phyloP scores from a whole-genome alignment of 176 grass and related monocot genomes.

The Cymbopogon citratus region DNA sequence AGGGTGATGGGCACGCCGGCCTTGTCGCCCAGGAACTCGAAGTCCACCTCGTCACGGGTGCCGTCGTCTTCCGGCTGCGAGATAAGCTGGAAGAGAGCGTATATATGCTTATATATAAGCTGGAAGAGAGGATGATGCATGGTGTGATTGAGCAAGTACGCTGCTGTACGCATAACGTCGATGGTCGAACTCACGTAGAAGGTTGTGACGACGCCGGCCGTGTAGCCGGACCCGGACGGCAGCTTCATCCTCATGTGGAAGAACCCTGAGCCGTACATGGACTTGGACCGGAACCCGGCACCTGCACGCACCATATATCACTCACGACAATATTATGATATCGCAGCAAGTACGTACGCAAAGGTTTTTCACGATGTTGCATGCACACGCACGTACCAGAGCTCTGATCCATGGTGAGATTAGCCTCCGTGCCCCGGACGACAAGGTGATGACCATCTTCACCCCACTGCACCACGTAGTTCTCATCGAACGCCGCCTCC shows the following conservation, averaged over 20 bases:
- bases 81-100: neutral
- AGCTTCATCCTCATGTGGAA: conserved; percentile 73
- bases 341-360: neutral
- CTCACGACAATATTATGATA: neutral
- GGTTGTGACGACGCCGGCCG: conserved; percentile 61
- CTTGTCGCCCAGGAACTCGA: conserved; percentile 70
- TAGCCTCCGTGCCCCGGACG: conserved; percentile 26
- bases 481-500: conserved; percentile 38
- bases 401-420: conserved; percentile 60
- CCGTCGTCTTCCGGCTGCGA: conserved; percentile 20
- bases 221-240: conserved; percentile 39
- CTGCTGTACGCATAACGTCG: neutral
- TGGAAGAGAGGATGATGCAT: neutral
- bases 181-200: conserved; percentile 45
- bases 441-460: conserved; percentile 36
- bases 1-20: conserved; percentile 48
- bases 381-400: conserved; percentile 32
- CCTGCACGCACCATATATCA: conserved; percentile 28
- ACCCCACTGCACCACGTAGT: conserved; percentile 50
- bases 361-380: neutral
- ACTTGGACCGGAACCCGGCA: conserved; percentile 58
- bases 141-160: neutral
- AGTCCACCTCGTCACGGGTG: conserved; percentile 55
- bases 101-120: no score
- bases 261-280: conserved; percentile 48